Conservation (phyloP, 2,329 filamentous ascomycete species). For the Claviceps humidiphila region DNA sequence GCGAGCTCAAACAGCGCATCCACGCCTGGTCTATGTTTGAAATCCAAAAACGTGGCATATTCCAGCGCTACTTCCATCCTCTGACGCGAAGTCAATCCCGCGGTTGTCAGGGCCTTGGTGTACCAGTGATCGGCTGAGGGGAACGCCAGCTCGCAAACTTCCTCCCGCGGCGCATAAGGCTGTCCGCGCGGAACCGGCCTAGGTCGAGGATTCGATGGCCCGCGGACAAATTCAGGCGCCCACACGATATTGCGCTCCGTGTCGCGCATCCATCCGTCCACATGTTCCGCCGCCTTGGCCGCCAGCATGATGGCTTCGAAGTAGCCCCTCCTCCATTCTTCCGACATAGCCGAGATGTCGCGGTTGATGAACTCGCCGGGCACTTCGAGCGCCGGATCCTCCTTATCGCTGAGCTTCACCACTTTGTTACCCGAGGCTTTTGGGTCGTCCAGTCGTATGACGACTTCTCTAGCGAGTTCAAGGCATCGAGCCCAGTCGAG, state of each 20-base stretch:
- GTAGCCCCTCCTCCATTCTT: slow-evolving; percentile 78
- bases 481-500: slow-evolving; percentile 58
- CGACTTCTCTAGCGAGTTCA: slow-evolving; percentile 41
- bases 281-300: slow-evolving; percentile 63
- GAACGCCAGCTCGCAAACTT: slow-evolving; percentile 60
- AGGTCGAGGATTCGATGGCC: slow-evolving; percentile 72
- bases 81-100: slow-evolving; percentile 67
- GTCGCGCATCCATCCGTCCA: slow-evolving; percentile 69
- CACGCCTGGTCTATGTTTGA: slow-evolving; percentile 53
- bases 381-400: slow-evolving; percentile 56
- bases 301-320: slow-evolving; percentile 68
- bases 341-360: slow-evolving; percentile 62
- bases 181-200: slow-evolving; percentile 55
- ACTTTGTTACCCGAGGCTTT: slow-evolving; percentile 55
- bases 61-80: slow-evolving; percentile 68
- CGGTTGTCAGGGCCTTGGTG: slow-evolving; percentile 65
- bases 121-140: slow-evolving; percentile 66
- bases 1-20: slow-evolving; percentile 64
- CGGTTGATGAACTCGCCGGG: slow-evolving; percentile 48
- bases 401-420: slow-evolving; percentile 39
- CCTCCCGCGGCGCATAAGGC: slow-evolving; percentile 52
- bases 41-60: slow-evolving; percentile 77
- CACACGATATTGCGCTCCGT: slow-evolving; percentile 52
- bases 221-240: slow-evolving; percentile 59
- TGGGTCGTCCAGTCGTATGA: slow-evolving; percentile 57